These are phyloP conservation scores for Raphanus sativus DNA, from an alignment of 345 rosid genomes.

Conservation along the genomic window DNA sequence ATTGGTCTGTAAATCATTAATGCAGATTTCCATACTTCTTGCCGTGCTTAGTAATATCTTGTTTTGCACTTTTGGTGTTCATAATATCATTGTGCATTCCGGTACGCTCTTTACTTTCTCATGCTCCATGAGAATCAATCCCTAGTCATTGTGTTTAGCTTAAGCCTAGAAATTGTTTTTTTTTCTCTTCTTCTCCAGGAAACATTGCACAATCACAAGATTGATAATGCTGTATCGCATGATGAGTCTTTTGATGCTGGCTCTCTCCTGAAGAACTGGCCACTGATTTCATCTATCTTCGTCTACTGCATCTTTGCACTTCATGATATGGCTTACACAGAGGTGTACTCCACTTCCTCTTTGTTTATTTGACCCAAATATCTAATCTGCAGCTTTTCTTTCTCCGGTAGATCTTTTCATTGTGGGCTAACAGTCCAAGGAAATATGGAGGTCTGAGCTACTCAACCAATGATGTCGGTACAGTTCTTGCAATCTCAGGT, in stretches of 20 bases:
- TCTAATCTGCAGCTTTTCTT: neutral
- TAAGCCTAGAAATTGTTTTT: constrained; percentile 17
- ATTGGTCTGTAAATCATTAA: constrained; percentile 13
- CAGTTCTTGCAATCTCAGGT: constrained; percentile 80
- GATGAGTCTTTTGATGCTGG: constrained; percentile 44
- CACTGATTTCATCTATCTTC: constrained; percentile 79
- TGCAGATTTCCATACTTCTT: constrained; percentile 84
- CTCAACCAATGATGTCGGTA: constrained; percentile 66
- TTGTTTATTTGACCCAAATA: neutral
- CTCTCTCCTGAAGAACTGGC: constrained; percentile 75
- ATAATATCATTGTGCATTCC: constrained; percentile 67
- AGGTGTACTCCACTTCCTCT: constrained; percentile 46
- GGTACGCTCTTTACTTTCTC: constrained; percentile 41
- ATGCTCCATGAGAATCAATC: neutral
- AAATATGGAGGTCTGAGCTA: constrained; percentile 70
- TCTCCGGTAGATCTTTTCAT: constrained; percentile 59
- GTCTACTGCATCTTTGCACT: constrained; percentile 87
- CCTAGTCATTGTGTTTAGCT: constrained; percentile 3
- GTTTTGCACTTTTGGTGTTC: constrained; percentile 60
- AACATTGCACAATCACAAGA: constrained; percentile 64
- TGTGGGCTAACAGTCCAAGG: constrained; percentile 84
- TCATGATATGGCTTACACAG: constrained; percentile 93
- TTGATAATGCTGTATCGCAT: constrained; percentile 20
- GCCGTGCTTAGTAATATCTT: constrained; percentile 63
- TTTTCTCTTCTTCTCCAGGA: constrained; percentile 44